Percentiles rank a stretch among this genome's conserved stretches.
Evolutionary conservation across 805 yeast genomes (phyloP).

Genomic region (Huiozyma naganishii): DNA sequence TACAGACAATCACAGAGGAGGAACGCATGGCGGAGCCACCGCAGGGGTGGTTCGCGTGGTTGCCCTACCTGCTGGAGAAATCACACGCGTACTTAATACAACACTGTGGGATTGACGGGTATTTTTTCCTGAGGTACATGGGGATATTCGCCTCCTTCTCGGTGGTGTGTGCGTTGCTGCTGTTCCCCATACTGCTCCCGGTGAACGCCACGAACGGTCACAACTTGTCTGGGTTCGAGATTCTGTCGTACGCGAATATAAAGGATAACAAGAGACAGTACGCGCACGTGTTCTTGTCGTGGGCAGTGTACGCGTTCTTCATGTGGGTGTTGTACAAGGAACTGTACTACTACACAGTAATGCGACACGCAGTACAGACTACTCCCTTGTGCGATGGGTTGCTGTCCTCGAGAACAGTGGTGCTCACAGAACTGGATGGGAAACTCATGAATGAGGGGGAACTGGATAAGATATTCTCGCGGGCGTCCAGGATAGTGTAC

Average conservation of each 20-base stretch:
- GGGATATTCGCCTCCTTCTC: slow-evolving; percentile 44
- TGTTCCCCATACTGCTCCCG: slow-evolving; percentile 64
- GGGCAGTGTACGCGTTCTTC: slow-evolving; percentile 61
- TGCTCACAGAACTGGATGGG: slow-evolving; percentile 57
- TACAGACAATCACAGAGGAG: slow-evolving; percentile 29
- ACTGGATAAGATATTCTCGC: slow-evolving; percentile 52
- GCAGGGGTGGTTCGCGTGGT: slow-evolving; percentile 52
- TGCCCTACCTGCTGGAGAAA: slow-evolving; percentile 36
- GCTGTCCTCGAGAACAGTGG: slow-evolving; percentile 58
- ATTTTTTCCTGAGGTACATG: slow-evolving; percentile 58
- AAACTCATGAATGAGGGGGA: slow-evolving; percentile 37
- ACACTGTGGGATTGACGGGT: slow-evolving; percentile 67
- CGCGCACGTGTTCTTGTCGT: slow-evolving; percentile 68
- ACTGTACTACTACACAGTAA: slow-evolving; percentile 55
- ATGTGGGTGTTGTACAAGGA: slow-evolving; percentile 63
- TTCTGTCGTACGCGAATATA: slow-evolving; percentile 54
- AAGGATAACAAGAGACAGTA: slow-evolving; percentile 50
- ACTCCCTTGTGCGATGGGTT: slow-evolving; percentile 64
- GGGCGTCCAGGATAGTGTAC: slow-evolving; percentile 47
- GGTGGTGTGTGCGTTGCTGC: slow-evolving; percentile 39
- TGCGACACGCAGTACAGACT: slow-evolving; percentile 64
- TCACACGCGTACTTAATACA: slow-evolving; percentile 57
- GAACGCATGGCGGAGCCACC: slow-evolving; percentile 58
- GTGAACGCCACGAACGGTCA: slow-evolving; percentile 65
- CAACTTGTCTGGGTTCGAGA: slow-evolving; percentile 46